Evolutionary conservation across 148 eudicot genomes (phyloP), one percentile per base, ranked within the genome.

Genomic region (Rhododendron williamsianum): DNA sequence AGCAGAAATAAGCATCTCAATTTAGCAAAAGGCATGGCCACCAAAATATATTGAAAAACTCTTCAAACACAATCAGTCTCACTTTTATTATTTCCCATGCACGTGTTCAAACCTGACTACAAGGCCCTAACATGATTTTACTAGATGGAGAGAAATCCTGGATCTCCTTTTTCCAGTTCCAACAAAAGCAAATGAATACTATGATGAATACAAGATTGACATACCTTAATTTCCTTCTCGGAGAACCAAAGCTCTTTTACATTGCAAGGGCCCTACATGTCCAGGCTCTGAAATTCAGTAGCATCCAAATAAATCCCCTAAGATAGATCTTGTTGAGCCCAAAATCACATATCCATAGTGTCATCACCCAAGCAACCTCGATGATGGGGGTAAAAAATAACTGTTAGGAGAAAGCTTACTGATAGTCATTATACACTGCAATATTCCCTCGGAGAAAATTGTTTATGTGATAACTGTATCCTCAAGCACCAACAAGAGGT

Each of bases 401-500:
- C 46, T 81, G 48, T 10, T 43, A 82, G 77, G 76, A 45, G 38
- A 43, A 63, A 82, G 7, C 49, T 38, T 36, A 4, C 15, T 33
- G 49, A 63, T 2, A 67, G 43, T 25, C 41, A 41, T 63, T 27
- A 25, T 12, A 83, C 51, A 27, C 45, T 27, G n/a, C 16, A 35
- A 19, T 27, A 69, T 65, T 63, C 38, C 21, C 58, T 45, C 2
- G 21, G 19, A 19, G 4, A n/a, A 38, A 23, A 63, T 11, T 35
- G 45, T 41, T 13, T 16, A 11, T 3, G 1, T 12, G 84, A n/a
- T 46, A 69, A 71, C 19, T 16, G 10, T 45, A 30, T 67, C 60
- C 60, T 69, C 85, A 69, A 82, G 84, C 84, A 63, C 52, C 51
- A 63, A 67, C 49, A 16, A 67, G 35, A 27, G 35, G 78, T 71